These are phyloP conservation scores for Chalaropsis thielavioides DNA, from an alignment of 2,329 filamentous ascomycete species.

Conservation along the genomic window DNA sequence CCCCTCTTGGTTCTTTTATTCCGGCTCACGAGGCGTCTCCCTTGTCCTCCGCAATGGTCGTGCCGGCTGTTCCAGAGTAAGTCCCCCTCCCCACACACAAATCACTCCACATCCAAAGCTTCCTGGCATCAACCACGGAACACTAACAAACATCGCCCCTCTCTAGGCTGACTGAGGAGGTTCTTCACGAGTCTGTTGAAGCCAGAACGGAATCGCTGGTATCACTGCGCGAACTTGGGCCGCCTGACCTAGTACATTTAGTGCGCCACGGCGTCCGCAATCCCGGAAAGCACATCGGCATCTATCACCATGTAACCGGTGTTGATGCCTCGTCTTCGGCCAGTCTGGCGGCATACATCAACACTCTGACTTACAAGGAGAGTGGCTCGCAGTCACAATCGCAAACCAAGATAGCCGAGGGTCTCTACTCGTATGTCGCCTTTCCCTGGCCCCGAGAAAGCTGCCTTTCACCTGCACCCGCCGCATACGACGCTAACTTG, in stretches of 20 bases:
- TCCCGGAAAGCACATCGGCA: slow-evolving; percentile 54
- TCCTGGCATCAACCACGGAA: no score
- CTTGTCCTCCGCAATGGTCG: slow-evolving; percentile 42
- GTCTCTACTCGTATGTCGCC: slow-evolving; percentile 69
- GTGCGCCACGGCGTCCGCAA: slow-evolving; percentile 57
- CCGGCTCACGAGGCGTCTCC: slow-evolving; percentile 8
- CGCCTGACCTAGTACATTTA: slow-evolving; percentile 88
- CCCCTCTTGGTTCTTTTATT: neutral
- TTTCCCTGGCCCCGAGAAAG: neutral
- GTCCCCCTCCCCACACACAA: slow-evolving; percentile 14
- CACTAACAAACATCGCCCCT: slow-evolving; percentile 18
- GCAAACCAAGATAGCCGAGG: slow-evolving; percentile 74
- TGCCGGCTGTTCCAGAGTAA: slow-evolving; percentile 63
- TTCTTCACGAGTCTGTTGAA: slow-evolving; percentile 81
- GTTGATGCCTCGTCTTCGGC: slow-evolving; percentile 95
- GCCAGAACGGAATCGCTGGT: slow-evolving; percentile 79
- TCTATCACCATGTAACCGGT: slow-evolving; percentile 96
- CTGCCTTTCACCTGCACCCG: neutral
- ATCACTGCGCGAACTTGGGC: slow-evolving; percentile 79
- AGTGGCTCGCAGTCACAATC: slow-evolving; percentile 45
- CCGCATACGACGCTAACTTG: neutral
- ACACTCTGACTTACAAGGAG: slow-evolving; percentile 84
- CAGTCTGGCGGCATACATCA: slow-evolving; percentile 94
- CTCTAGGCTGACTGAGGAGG: slow-evolving; percentile 77
- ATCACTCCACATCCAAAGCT: slow-evolving; percentile 7